Evolutionary conservation across 2,329 filamentous ascomycete species (phyloP), one percentile per base, ranked within the genome.

Genomic region (Aspergillus pseudonomiae): DNA sequence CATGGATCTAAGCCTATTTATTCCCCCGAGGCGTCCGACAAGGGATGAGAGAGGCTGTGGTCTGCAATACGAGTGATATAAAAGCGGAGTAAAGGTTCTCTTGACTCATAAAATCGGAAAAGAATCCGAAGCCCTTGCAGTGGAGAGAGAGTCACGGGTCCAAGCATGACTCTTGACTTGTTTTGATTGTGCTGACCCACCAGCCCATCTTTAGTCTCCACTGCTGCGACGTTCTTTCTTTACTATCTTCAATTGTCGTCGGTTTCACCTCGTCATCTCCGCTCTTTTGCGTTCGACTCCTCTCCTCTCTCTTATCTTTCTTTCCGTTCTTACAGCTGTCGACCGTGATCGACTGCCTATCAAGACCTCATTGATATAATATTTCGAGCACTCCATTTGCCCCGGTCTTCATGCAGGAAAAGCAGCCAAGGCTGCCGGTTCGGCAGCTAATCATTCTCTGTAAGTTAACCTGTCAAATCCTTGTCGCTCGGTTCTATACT

Each of bases 381-480:
- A 26, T 60, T 46, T 61, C 48, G 10, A 36, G 26, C 26, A 32
- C 34, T 26, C 21, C 24, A 36, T 34, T 48, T 36, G 24, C 6
- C 21, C 34, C 50, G 14, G 43, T 58, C 48, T 28, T 62, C 24
- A 71, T 71, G 67, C 66, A 65, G 58, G 69, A 71, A 59, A 70
- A 68, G 63, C 65, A 72, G 57, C 85, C 88, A 30, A 91, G 88
- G 81, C 84, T 95, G 83, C 92, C 92, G 0, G 83, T 87, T 48
- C 86, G 89, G 84, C 92, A 96, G 80, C 83, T 96, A 73, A 81
- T 88, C 50, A 93, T 96, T 74, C 81, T 96, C 67, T 89, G 91
- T 93, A 84, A 83, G 74, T 70, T 45, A 39, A 24, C 16, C 14
- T 39, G 30, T 12, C 16, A 26, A 41, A 26, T 14, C 16, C 19